phyloP scores from a whole-genome alignment of 495 filamentous ascomycete species.

The Penicillium canescens region DNA sequence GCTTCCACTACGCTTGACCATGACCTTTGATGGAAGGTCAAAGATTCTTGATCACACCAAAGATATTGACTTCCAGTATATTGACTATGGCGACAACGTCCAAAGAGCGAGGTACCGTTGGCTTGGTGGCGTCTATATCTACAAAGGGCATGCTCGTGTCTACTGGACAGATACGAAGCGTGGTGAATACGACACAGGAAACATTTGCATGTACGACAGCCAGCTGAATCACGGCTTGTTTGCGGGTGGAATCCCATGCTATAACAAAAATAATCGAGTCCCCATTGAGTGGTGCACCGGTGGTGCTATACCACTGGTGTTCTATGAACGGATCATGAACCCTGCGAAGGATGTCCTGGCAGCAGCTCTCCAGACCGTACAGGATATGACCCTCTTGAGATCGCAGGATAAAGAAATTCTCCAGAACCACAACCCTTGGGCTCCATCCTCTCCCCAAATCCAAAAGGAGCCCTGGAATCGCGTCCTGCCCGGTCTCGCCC shows the following conservation, averaged over 20 bases:
- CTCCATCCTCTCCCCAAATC: not conserved
- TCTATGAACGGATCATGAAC: conserved; percentile 40
- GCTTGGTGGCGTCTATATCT: conserved; percentile 43
- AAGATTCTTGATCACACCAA: conserved; percentile 29
- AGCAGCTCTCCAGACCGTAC: conserved; percentile 7
- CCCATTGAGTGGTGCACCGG: conserved; percentile 24
- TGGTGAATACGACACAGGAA: conserved; percentile 21
- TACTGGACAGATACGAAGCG: conserved; percentile 35
- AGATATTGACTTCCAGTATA: conserved; percentile 26
- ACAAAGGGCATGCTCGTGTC: conserved; percentile 25
- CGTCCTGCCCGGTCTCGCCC: conserved; percentile 2
- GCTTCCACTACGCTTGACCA: conserved; percentile 34
- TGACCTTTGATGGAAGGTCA: conserved; percentile 10
- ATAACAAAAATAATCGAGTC: conserved; percentile 18
- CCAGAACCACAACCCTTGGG: conserved; percentile 1
- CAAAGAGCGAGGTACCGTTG: conserved; percentile 36
- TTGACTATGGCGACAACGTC: conserved; percentile 8
- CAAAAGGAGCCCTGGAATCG: conserved; percentile 3
- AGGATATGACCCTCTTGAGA: conserved; percentile 6
- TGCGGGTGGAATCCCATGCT: conserved; percentile 20
- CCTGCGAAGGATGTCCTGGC: conserved; percentile 17
- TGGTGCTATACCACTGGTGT: conserved; percentile 22
- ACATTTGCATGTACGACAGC: conserved; percentile 34
- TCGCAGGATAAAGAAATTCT: not conserved
- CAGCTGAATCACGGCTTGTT: conserved; percentile 21